phyloP scores from a whole-genome alignment of 495 filamentous ascomycete genomes.

The Apodospora peruviana region DNA sequence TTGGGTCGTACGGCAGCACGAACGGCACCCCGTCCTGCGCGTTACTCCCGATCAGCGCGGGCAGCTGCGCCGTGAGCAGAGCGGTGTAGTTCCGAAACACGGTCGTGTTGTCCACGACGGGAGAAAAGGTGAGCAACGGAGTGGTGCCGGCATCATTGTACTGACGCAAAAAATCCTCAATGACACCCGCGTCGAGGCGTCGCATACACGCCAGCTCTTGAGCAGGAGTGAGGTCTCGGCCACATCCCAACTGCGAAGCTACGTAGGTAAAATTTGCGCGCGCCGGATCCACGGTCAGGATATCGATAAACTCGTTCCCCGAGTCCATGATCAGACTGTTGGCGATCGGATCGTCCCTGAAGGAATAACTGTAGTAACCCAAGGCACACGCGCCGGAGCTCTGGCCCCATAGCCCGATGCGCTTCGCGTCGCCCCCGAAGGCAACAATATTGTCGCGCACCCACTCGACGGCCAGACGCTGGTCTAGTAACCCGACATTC shows the following conservation, averaged over 20 bases:
- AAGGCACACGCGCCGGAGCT: conserved; percentile 46
- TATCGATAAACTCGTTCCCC: conserved; percentile 38
- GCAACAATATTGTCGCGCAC: conserved; percentile 50
- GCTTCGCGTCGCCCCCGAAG: conserved; percentile 54
- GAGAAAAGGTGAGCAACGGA: conserved; percentile 23
- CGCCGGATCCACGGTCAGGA: conserved; percentile 19
- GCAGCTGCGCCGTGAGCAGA: neutral
- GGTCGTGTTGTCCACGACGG: conserved; percentile 12
- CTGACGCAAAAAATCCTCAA: conserved; percentile 29
- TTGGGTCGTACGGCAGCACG: conserved; percentile 2
- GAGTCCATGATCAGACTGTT: conserved; percentile 47
- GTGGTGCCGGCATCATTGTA: conserved; percentile 26
- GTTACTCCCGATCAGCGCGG: conserved; percentile 18
- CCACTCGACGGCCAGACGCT: conserved; percentile 55
- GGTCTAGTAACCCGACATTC: conserved; percentile 62
- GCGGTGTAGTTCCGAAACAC: conserved; percentile 42
- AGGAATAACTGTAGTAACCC: conserved; percentile 50
- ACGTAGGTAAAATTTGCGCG: conserved; percentile 33
- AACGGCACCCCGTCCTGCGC: conserved; percentile 17
- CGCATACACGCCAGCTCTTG: conserved; percentile 44
- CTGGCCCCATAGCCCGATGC: conserved; percentile 52
- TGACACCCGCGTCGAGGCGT: conserved; percentile 18
- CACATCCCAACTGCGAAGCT: conserved; percentile 24
- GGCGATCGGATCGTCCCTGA: conserved; percentile 39
- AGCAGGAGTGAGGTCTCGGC: conserved; percentile 19